phyloP scores from a whole-genome alignment of 1,284 basidiomycete species.

The Puccinia coronata region DNA sequence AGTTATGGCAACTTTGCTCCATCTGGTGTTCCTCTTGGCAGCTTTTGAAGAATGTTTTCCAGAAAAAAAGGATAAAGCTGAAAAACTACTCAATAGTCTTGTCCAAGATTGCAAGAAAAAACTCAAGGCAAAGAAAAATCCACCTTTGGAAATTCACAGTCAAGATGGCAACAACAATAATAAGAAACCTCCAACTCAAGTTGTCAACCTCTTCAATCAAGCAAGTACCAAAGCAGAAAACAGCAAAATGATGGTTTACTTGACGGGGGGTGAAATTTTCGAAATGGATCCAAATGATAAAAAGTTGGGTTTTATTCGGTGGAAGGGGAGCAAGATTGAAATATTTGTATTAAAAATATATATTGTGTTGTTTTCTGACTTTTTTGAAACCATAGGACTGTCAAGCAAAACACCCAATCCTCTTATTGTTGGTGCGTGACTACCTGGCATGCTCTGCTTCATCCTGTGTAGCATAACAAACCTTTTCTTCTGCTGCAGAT shows the following conservation, averaged over 20 bases:
- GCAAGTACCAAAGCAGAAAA: conserved; percentile 7
- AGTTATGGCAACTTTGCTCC: background rate
- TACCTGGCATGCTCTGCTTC: conserved; percentile 9
- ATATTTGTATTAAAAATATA: no score
- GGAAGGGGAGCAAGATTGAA: background rate
- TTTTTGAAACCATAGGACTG: background rate
- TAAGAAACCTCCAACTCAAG: no score
- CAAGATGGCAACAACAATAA: no score
- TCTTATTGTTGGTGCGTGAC: conserved; percentile 17
- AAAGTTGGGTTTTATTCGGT: background rate
- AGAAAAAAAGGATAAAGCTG: background rate
- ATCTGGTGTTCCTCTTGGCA: background rate
- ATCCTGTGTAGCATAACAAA: conserved; percentile 13
- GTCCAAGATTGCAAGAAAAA: background rate
- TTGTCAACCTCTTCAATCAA: background rate
- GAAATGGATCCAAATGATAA: conserved; percentile 10
- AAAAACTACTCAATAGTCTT: background rate
- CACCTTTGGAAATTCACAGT: background rate
- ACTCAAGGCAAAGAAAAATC: background rate
- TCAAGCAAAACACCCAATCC: background rate
- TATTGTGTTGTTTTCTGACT: background rate
- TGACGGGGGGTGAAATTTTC: background rate
- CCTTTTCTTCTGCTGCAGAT: conserved; percentile 17
- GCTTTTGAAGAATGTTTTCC: conserved; percentile 15
- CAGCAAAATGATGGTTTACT: background rate